Base-by-base conservation (phyloP, 352 stramenopile genomes). In the Globisporangium emineosum region DNA sequence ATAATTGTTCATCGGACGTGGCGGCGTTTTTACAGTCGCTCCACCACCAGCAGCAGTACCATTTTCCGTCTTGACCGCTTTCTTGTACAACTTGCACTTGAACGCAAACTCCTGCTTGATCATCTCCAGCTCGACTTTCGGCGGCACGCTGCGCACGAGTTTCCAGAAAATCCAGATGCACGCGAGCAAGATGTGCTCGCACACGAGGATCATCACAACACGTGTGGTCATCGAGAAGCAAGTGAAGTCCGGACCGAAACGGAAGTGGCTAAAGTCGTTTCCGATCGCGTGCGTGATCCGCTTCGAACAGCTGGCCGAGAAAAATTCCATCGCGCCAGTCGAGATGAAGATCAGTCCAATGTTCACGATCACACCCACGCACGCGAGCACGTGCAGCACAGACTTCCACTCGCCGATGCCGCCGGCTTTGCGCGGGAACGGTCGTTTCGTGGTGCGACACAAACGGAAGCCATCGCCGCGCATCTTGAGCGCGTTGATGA, bases 401-500 rank as follows among this genome's bases (percentile, higher is more conserved):
- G 65, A 73, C 42, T 87, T 67, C 85, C 85, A 94, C 63, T 91
- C 81, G 27, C 85, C 85, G 33, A 94, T 89, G 42, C 83, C 78
- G 42, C 68, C 76, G 23, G 85, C 81, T 62, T 92, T 91, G 57
- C 81, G 79, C 19, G 83, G 85, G 42, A 90, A 89, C 37, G 85
- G 85, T 1, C 85, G 83, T 29, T 89, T 83, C 42, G 88, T 82
- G 13, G 84, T 90, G 50, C 77, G 75, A 49, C 85, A 94, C 23
- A 94, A 45, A 3, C 85, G 83, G 58, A 87, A 94, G 6, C 79
- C 83, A 50, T 94, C 85, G 27, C 82, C 83, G 25, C 85, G 85
- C 12, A 86, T 84, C 62, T 94, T 94, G 45, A 94, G 77, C 37
- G 83, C 81, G 51, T 94, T 94, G 25, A 94, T 75, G 35, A 89